Base-by-base conservation (phyloP, 305 asterid genomes). In the Rubia tinctorum region DNA sequence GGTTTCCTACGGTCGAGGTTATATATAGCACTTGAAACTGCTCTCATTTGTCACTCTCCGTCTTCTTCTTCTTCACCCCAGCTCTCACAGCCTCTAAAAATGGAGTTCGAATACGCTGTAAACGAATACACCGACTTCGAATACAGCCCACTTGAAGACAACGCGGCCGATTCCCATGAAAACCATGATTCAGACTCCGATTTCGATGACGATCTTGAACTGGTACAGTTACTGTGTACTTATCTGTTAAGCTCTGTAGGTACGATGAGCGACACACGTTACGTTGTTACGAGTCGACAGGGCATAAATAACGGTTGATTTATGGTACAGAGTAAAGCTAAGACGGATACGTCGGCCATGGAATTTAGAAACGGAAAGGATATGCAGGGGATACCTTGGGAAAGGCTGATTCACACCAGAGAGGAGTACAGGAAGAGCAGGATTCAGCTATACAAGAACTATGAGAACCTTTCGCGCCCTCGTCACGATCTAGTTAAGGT, bases 351-450 rank as follows among this genome's bases (percentile, higher is more conserved):
- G 39, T 90, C 97, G 23, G 97, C 96, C 69, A 44, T 78, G 58
- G 98, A 92, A 72, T 96, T 82, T 45, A 88, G 82, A 81, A 85
- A 88, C 72, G 99, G 99, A 34, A 94, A 94, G 84, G 99, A 94
- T 82, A 90, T 91, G 23, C 99, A 94, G 82, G 99, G 99, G 69
- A 91, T 94, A 72, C 97, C 97, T 3, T 94, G 97, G 99, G 97
- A 89, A 75, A 86, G 96, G 79, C 90, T 91, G 72, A 89, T 84
- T 79, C 86, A 86, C 66, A 86, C 97, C 9, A 84, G 97, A 75
- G 92, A 86, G 34, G 82, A 84, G 82, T 94, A 89, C 71, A 89
- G 99, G 10, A 87, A 89, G 76, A 78, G 88, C 44, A 84, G 99
- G 60, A 83, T 94, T 85, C 81, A 88, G 88, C 90, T 88, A 69